These are phyloP conservation scores for Ogataea kodamae DNA, from an alignment of 805 yeast species.

Conservation along the genomic window DNA sequence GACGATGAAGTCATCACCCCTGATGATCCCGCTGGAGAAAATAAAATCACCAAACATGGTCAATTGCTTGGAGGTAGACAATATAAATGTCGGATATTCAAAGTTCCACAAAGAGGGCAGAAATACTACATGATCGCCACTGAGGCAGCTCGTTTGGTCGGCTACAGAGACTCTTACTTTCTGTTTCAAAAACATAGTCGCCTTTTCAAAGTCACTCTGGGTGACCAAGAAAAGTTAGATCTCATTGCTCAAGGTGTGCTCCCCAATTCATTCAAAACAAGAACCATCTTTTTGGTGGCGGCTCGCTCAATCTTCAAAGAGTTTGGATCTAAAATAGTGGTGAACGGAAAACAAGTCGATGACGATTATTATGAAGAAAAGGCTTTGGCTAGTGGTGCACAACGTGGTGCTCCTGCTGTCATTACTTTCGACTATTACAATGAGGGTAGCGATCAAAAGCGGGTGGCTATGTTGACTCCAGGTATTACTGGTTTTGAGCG, in stretches of 20 bases:
- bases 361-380: constrained; percentile 86
- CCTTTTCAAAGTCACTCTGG: constrained; percentile 67
- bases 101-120: constrained; percentile 61
- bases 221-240: constrained; percentile 77
- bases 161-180: constrained; percentile 87
- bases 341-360: constrained; percentile 71
- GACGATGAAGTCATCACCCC: constrained; percentile 78
- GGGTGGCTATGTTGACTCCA: constrained; percentile 12
- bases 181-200: constrained; percentile 82
- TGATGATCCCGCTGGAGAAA: constrained; percentile 75
- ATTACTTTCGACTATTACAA: constrained; percentile 27
- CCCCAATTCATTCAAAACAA: constrained; percentile 87
- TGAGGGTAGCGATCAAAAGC: constrained; percentile 22
- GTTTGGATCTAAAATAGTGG: constrained; percentile 82
- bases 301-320: constrained; percentile 87
- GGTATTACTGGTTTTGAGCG: constrained; percentile 36
- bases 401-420: constrained; percentile 55
- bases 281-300: constrained; percentile 85
- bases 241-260: constrained; percentile 75
- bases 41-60: constrained; percentile 67
- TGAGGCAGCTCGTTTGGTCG: constrained; percentile 94
- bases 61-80: constrained; percentile 66
- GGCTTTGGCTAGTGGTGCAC: constrained; percentile 55
- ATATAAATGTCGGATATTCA: constrained; percentile 69
- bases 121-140: constrained; percentile 86